Base-by-base conservation (phyloP, 2,329 filamentous ascomycete genomes). In the Albophoma yamanashiensis region DNA sequence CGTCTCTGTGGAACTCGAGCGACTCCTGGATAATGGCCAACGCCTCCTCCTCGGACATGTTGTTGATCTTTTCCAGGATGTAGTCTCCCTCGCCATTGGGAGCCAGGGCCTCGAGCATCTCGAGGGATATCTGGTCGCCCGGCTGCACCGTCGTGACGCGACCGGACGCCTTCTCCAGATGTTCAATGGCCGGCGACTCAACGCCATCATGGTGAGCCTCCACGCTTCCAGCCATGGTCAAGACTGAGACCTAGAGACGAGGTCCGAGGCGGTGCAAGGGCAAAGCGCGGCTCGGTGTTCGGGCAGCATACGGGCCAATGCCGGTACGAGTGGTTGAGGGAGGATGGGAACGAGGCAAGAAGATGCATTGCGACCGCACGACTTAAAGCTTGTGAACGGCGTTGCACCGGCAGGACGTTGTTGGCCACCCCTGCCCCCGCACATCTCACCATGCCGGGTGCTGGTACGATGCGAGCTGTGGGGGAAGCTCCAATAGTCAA, bases 41-140 rank as follows among this genome's bases (percentile, higher is more conserved):
- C 0, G 76, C 76, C 59, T 78, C 75, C 36, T 76, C 75, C 66
- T 75, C 74, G 52, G 66, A 69, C 74, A 78, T 77, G 62, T 62
- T 67, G 62, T 76, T 74, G 64, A 78, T 73, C 64, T 71, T 75
- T 40, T 71, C 69, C 27, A 76, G 65, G 58, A 78, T 75, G 63
- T 75, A 76, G 22, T 62, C 63, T 31, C 27, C 66, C 61, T 78
- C 75, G 53, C 74, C 75, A 52, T 76, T 77, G 38, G 76, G 76
- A 1, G 75, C 76, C 45, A 78, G 65, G 56, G 70, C 70, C 60
- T 76, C 73, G 45, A 77, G 71, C 64, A 74, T 69, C 59, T 73
- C 68, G 38, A 71, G 70, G 7, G 74, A 64, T 57, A 78, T 75
- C 63, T 76, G 74, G 62, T 75, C 71, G 3, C 72, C 69, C 58